These are phyloP conservation scores for Sugiyamaella japonica DNA, from an alignment of 1,139 yeast species.

Conservation along the genomic window DNA sequence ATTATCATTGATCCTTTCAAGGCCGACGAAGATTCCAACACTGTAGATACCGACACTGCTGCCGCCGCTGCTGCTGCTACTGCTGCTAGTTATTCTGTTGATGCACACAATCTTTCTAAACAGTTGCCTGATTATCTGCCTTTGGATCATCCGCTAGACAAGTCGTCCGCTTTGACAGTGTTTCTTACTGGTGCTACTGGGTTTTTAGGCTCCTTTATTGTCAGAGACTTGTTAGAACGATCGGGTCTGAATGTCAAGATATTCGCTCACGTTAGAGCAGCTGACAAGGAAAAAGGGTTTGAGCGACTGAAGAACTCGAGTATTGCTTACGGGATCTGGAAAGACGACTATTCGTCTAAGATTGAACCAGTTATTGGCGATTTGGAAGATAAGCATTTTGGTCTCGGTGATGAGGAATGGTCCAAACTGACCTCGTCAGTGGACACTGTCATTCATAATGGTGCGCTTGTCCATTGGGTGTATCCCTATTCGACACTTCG, in stretches of 20 bases:
- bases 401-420: constrained; percentile 64
- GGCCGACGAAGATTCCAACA: constrained; percentile 20
- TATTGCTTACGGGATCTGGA: constrained; percentile 83
- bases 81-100: constrained; percentile 70
- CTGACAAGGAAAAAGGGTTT: constrained; percentile 62
- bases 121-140: constrained; percentile 49
- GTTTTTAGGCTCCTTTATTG: constrained; percentile 85
- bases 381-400: constrained; percentile 69
- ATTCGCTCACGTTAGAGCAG: constrained; percentile 90
- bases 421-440: constrained; percentile 52
- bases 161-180: constrained; percentile 52
- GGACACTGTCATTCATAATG: constrained; percentile 90
- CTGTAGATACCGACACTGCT: constrained; percentile 17
- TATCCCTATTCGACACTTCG: constrained; percentile 89
- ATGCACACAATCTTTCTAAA: constrained; percentile 61
- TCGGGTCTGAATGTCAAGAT: constrained; percentile 51
- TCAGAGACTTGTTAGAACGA: constrained; percentile 69
- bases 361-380: constrained; percentile 83
- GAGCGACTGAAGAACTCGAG: constrained; percentile 78
- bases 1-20: constrained; percentile 40
- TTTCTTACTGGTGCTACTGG: constrained; percentile 97
- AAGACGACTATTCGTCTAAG: constrained; percentile 55
- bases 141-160: constrained; percentile 40
- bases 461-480: constrained; percentile 99
- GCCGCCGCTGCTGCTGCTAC: no score